Base-by-base conservation (phyloP, 2,329 filamentous ascomycete species). In the Emmonsiellopsis sp. region DNA sequence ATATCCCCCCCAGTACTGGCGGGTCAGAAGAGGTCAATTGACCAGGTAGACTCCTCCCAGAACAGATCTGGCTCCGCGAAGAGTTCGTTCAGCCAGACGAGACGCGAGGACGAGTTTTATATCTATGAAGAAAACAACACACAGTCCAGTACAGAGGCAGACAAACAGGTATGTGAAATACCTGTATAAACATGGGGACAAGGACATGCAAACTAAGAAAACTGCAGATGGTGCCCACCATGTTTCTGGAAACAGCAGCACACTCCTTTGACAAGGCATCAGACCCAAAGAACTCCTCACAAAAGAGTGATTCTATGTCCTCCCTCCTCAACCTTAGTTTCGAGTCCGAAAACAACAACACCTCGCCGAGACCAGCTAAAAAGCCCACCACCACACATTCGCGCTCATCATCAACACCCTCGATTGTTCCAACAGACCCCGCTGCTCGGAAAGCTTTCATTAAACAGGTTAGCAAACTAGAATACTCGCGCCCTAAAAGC, bases 1-100 rank as follows among this genome's bases (percentile, higher is more conserved):
- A 62, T 67, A 1, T 65, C 65, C 3, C 66, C 68, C 42, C 62
- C 63, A 6, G 58, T 61, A 14, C 66, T 70, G 57, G 65, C 65
- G 37, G 70, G 69, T 6, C 68, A 71, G 59, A 73, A 73, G 60
- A 63, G 70, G 37, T 63, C 67, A 42, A 71, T 71, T 55, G 65
- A 69, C 42, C 67, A 72, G 54, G 64, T 71, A 49, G 65, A 70
- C 5, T 60, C 64, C 47, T 55, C 53, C n/a, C 48, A 57, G 36
- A 31, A 42, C 40, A 34, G 31, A 34, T 50, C 47, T 4, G 31
- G 42, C 21, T 62, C 61, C 34, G 52, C 58, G 53, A 60, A 61
- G 52, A 61, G 58, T 37, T 57, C 55, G 21, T 56, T 56, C 37
- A 53, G 52, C 31, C 57, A 56, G 49, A 57, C 57, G 53, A 55